A percentile compares a stretch with the other conserved stretches of the same genome.
phyloP scores from a whole-genome alignment of 2,329 filamentous ascomycete genomes.

The Xylaria sp. region DNA sequence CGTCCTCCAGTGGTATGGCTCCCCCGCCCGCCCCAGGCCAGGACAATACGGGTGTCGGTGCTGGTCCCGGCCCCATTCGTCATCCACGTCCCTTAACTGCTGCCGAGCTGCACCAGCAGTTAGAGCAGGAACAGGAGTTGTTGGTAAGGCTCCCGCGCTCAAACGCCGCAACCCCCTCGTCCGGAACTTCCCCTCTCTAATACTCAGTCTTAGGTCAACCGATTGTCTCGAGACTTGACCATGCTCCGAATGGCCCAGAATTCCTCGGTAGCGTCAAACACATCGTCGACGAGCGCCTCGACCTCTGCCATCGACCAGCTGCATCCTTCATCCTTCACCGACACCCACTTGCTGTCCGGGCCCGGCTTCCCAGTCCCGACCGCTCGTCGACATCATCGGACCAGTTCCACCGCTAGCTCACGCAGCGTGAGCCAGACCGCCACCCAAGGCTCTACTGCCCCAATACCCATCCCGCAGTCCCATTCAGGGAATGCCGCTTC shows the following conservation, averaged over 20 bases:
- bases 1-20: slow-evolving; percentile 37
- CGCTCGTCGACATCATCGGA: slow-evolving; percentile 66
- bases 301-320: slow-evolving; percentile 59
- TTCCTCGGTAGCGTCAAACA: slow-evolving; percentile 72
- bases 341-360: slow-evolving; percentile 66
- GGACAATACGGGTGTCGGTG: slow-evolving; percentile 60
- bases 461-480: slow-evolving; percentile 46
- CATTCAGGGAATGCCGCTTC: slow-evolving; percentile 54
- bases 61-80: slow-evolving; percentile 78
- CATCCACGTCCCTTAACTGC: slow-evolving; percentile 90
- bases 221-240: slow-evolving; percentile 87
- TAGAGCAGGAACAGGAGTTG: slow-evolving; percentile 96
- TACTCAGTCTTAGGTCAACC: slow-evolving; percentile 75
- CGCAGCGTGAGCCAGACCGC: slow-evolving; percentile 61
- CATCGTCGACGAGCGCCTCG: slow-evolving; percentile 69
- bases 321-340: slow-evolving; percentile 54
- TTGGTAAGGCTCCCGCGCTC: slow-evolving; percentile 65
- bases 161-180: slow-evolving; percentile 47
- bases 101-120: slow-evolving; percentile 85
- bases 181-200: slow-evolving; percentile 1
- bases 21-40: slow-evolving; percentile 47
- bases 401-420: slow-evolving; percentile 65
- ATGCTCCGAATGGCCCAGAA: slow-evolving; percentile 79
- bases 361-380: slow-evolving; percentile 68
- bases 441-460: slow-evolving; percentile 53